Conservation (phyloP, 441 rosid species). For the Populus hybrid region DNA sequence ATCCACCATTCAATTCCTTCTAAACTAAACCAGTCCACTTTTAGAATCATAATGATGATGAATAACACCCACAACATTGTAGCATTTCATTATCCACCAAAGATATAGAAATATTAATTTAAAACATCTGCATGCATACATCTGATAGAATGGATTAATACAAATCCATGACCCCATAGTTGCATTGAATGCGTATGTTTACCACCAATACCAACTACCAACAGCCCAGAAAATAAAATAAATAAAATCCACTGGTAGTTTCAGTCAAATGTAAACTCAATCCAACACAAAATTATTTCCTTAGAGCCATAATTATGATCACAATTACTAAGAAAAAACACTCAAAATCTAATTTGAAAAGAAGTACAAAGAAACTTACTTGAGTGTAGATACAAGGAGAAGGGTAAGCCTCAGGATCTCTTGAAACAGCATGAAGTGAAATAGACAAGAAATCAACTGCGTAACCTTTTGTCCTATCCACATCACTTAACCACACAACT, state of each 20-base stretch:
- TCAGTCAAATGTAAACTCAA: not conserved
- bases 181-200: not conserved
- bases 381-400: slow-evolving; percentile 90
- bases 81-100: too few species aligned
- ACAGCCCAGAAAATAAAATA: not conserved
- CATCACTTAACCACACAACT: slow-evolving; percentile 80
- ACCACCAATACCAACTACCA: not conserved
- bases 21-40: not conserved
- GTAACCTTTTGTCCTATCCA: slow-evolving; percentile 63
- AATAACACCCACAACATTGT: not conserved
- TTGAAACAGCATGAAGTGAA: slow-evolving; percentile 86
- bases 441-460: slow-evolving; percentile 83
- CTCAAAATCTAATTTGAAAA: too few species aligned
- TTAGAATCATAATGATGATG: not conserved
- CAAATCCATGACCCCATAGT: not conserved
- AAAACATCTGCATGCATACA: too few species aligned
- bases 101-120: too few species aligned
- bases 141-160: not conserved
- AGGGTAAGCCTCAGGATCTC: slow-evolving; percentile 80
- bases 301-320: not conserved
- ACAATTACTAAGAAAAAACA: not conserved
- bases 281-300: not conserved
- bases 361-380: slow-evolving; percentile 29
- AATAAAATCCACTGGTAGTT: not conserved
- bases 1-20: not conserved